Evolutionary conservation across 2,329 filamentous ascomycete genomes (phyloP).

Genomic region (Verticillium albo-atrum): DNA sequence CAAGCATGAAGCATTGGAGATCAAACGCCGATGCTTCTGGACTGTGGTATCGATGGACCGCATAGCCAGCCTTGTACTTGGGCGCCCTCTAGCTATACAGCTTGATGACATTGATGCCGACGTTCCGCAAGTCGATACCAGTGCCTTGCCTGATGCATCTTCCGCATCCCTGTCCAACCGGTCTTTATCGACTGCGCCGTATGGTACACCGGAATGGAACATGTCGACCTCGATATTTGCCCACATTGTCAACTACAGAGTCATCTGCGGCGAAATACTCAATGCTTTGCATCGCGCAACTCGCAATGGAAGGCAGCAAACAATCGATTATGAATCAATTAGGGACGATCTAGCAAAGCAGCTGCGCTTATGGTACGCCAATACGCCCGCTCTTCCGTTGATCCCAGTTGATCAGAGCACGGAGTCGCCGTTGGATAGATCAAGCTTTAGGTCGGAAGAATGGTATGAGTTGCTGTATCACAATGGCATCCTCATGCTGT

Average conservation of each 20-base stretch:
- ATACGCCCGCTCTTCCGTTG: slow-evolving; percentile 20
- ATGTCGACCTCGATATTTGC: slow-evolving; percentile 25
- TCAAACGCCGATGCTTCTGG: slow-evolving; percentile 36
- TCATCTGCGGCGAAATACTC: slow-evolving; percentile 33
- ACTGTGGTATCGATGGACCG: slow-evolving; percentile 34
- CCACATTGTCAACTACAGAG: slow-evolving; percentile 33
- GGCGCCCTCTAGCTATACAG: slow-evolving; percentile 32
- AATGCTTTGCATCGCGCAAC: slow-evolving; percentile 26
- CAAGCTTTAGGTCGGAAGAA: slow-evolving; percentile 33
- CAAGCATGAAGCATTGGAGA: slow-evolving; percentile 23
- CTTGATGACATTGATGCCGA: slow-evolving; percentile 35
- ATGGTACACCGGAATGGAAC: slow-evolving; percentile 1
- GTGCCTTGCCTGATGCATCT: slow-evolving; percentile 11
- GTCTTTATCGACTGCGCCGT: not conserved
- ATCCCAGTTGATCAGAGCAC: slow-evolving; percentile 15
- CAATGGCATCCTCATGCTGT: slow-evolving; percentile 37
- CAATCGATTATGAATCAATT: slow-evolving; percentile 9
- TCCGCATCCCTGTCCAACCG: not conserved
- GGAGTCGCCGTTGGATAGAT: slow-evolving; percentile 18
- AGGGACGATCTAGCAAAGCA: slow-evolving; percentile 21
- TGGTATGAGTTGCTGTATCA: slow-evolving; percentile 39
- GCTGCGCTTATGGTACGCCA: slow-evolving; percentile 24
- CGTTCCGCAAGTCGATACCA: slow-evolving; percentile 22
- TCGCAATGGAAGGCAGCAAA: slow-evolving; percentile 8
- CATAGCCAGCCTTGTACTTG: slow-evolving; percentile 30